Conservation (phyloP, 1,284 basidiomycete species). For the Ustilago esculenta region DNA sequence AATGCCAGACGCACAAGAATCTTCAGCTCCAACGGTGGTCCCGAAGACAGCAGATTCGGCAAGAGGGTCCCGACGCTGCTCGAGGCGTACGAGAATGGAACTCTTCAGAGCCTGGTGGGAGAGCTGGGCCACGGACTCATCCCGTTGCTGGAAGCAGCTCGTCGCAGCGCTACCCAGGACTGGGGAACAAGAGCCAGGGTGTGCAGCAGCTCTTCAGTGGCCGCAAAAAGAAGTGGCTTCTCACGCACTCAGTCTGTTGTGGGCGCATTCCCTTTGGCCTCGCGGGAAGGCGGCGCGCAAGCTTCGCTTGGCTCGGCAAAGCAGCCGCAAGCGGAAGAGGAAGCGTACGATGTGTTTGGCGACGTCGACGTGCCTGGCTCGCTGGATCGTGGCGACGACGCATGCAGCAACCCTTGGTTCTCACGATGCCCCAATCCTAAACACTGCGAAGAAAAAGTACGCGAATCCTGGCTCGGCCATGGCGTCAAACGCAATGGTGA, state of each 20-base stretch:
- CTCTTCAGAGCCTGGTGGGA: constrained; percentile 43
- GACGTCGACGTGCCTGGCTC: constrained; percentile 40
- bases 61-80: constrained; percentile 47
- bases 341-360: constrained; percentile 36
- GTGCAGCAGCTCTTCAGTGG: constrained; percentile 14
- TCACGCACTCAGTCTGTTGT: constrained; percentile 17
- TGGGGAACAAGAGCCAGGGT: constrained; percentile 53
- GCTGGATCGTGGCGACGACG: constrained; percentile 55
- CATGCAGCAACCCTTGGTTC: constrained; percentile 54
- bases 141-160: constrained; percentile 53
- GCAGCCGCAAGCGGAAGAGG: constrained; percentile 5
- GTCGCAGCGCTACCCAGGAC: constrained; percentile 52
- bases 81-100: constrained; percentile 60
- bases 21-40: constrained; percentile 44
- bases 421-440: constrained; percentile 56
- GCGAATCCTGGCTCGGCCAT: constrained; percentile 12
- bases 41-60: constrained; percentile 34
- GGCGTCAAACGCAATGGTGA: constrained; percentile 14
- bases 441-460: constrained; percentile 26
- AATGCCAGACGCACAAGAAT: constrained; percentile 29
- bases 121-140: constrained; percentile 47
- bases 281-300: too few relatives aligned
- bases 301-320: not conserved
- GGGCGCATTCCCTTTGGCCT: constrained; percentile 7
- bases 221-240: constrained; percentile 4